Base-by-base conservation (phyloP, 1,284 basidiomycete genomes). In the Cryptococcus sp. region DNA sequence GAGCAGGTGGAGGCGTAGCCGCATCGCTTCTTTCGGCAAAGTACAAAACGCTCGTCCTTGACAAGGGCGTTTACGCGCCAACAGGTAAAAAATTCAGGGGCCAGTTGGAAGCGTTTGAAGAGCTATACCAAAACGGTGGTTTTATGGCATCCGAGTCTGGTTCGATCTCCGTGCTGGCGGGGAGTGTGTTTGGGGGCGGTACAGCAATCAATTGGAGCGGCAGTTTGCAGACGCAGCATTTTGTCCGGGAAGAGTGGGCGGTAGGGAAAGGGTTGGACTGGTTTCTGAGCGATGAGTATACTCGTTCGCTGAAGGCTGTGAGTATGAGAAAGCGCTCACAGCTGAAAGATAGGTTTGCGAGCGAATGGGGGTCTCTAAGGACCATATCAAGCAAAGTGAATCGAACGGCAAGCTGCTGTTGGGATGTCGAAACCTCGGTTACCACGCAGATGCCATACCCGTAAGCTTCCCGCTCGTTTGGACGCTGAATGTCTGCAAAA, bases 151-250 rank as follows among this genome's bases (percentile, higher is more conserved):
- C 64, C 21, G 72, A 75, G 39, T 64, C 71, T 38, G 68, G 72
- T 4, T 61, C 64, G 22, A 56, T 75, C 48, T 71, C 64, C 40
- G 47, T 77, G 21, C 57, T 78, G 4, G 70, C 72, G 3, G 76
- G 71, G 0, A 62, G 64, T 14, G 71, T 68, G 16, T 76, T 76
- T 23, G 76, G 76, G 5, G 76, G 76, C 4, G 76, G 76, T 12
- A 72, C 70, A 1, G 65, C 71, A 19, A 68, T 78, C 62, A 78
- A 78, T 58, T 78, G 76, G 76, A 73, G 72, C 0, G 75, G 73
- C 2, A 71, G 65, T 50, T 56, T 74, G 6, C 53, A 61, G 45
- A 54, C 53, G 4, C 45, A 54, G 22, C 49, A 48, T 21, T 47
- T 45, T 10, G 59, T 58, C 7, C 66, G 75, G 42, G 57, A 68